Base-by-base conservation (phyloP, 805 yeast genomes). In the Candida caryicola region DNA sequence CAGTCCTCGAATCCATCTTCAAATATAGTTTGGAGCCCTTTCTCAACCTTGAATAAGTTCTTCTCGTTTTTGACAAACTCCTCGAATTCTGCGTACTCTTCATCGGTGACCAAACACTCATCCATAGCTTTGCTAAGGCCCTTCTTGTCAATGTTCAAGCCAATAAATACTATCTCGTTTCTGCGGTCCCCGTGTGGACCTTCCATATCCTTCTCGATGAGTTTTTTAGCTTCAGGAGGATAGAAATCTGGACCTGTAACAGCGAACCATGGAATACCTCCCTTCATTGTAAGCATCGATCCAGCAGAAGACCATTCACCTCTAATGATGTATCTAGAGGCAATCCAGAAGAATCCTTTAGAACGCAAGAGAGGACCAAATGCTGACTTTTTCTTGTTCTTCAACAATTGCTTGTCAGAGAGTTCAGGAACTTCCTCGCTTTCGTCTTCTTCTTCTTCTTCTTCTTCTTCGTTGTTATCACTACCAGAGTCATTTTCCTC, bases 261-360 rank as follows among this genome's bases (percentile, higher is more conserved):
- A 3, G 52, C 59, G 47, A 67, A 69, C 74, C 73, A 69, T 3
- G 71, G 71, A 28, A 63, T 62, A 3, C 73, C 73, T 13, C 71
- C 71, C 31, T 54, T 57, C 27, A 68, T 40, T 2, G 72, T 66
- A 25, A 67, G 44, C 70, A 68, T 66, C 2, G 62, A 50, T 3
- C 74, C 73, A 0, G 73, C 74, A 31, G 69, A 64, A 2, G 69
- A 60, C 73, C 73, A 68, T 48, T 69, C 73, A 14, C 73, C 73
- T 39, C 69, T 49, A 31, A 62, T 51, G n/a, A 67, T 57, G 37
- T 55, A 49, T 38, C 73, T 53, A 1, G 72, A 55, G 4, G 74
- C 74, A 13, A 70, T 49, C 75, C 75, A 70, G 41, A 70, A 57
- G 50, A 66, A 68, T 1, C 74, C 74, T 44, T 70, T 69, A 5